phyloP scores from a whole-genome alignment of 2,329 filamentous ascomycete genomes.

The Didymella glomerata region DNA sequence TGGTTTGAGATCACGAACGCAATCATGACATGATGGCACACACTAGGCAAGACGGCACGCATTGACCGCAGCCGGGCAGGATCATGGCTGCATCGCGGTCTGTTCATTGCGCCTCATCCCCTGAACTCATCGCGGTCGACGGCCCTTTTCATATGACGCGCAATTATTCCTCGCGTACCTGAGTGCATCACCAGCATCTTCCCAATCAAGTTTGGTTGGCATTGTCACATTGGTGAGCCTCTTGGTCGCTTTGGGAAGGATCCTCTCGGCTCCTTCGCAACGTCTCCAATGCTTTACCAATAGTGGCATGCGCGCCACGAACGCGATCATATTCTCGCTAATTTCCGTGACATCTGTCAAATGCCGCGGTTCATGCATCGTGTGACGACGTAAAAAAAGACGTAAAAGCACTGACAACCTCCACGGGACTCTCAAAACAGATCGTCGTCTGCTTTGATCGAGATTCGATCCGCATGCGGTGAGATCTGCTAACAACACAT shows the following conservation, averaged over 20 bases:
- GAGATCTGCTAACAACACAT: background rate
- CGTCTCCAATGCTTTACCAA: conserved; percentile 7
- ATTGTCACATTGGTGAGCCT: conserved; percentile 5
- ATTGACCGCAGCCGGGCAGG: conserved; percentile 15
- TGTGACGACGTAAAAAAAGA: background rate
- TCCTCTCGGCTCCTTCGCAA: conserved; percentile 6
- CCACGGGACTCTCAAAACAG: background rate
- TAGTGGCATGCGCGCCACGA: conserved; percentile 8
- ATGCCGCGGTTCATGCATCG: conserved; percentile 8
- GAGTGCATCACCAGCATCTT: conserved; percentile 22
- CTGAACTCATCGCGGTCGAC: conserved; percentile 26
- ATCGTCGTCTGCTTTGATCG: conserved; percentile 3
- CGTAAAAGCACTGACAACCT: conserved; percentile 1
- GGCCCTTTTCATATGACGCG: conserved; percentile 24
- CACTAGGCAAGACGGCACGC: conserved; percentile 12
- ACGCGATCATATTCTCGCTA: conserved; percentile 8
- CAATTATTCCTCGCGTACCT: conserved; percentile 24
- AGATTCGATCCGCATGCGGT: conserved; percentile 11
- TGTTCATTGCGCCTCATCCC: conserved; percentile 18
- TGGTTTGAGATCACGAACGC: background rate
- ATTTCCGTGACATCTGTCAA: conserved; percentile 16
- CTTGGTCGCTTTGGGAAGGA: conserved; percentile 10
- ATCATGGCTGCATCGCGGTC: conserved; percentile 22
- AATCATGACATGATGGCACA: conserved; percentile 12
- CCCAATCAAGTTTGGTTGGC: background rate